A percentile compares a stretch with the other conserved stretches of the same genome.
These are phyloP conservation scores for Melanopsichium pennsylvanicum DNA, from an alignment of 1,284 basidiomycete genomes.

Conservation along the genomic window DNA sequence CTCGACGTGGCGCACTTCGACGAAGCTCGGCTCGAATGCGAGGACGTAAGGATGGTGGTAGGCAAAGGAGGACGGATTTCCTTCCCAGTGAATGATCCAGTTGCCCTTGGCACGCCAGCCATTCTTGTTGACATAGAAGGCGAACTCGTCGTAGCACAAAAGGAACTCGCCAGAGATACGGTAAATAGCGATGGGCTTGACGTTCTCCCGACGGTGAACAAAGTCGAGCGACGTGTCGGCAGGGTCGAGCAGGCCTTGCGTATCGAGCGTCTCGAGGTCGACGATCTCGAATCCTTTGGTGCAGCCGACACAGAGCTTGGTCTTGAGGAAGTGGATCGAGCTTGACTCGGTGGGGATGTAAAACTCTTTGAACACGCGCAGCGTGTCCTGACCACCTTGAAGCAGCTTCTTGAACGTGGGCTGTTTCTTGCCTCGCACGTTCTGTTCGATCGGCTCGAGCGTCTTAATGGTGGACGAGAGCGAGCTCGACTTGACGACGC, in stretches of 20 bases:
- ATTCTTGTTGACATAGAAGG: conserved; percentile 97
- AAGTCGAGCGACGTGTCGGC: conserved; percentile 91
- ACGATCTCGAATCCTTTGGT: conserved; percentile 99
- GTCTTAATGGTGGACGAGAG: conserved; percentile 97
- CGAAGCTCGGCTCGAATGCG: conserved; percentile 94
- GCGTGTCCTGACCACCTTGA: conserved; percentile 91
- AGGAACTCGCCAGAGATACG: conserved; percentile 96
- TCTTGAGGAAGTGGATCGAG: conserved; percentile 97
- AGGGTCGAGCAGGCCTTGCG: conserved; percentile 93
- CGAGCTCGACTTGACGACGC: conserved; percentile 94
- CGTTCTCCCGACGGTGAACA: conserved; percentile 85
- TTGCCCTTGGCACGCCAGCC: conserved; percentile 88
- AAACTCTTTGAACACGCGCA: conserved; percentile 93
- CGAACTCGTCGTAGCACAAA: conserved; percentile 98
- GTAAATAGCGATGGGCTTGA: conserved; percentile 95
- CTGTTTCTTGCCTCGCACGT: conserved; percentile 80
- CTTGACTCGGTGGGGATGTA: conserved; percentile 97
- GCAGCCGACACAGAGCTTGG: conserved; percentile 95
- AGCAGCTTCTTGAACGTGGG: conserved; percentile 83
- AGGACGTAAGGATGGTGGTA: conserved; percentile 96
- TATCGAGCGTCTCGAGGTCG: conserved; percentile 95
- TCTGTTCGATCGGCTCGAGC: conserved; percentile 93
- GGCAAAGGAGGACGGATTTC: conserved; percentile 89
- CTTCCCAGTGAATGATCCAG: conserved; percentile 98
- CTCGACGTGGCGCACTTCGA: conserved; percentile 95